Base-by-base conservation (phyloP, 202 grass and related monocot species). In the Tripidium arundinaceum region DNA sequence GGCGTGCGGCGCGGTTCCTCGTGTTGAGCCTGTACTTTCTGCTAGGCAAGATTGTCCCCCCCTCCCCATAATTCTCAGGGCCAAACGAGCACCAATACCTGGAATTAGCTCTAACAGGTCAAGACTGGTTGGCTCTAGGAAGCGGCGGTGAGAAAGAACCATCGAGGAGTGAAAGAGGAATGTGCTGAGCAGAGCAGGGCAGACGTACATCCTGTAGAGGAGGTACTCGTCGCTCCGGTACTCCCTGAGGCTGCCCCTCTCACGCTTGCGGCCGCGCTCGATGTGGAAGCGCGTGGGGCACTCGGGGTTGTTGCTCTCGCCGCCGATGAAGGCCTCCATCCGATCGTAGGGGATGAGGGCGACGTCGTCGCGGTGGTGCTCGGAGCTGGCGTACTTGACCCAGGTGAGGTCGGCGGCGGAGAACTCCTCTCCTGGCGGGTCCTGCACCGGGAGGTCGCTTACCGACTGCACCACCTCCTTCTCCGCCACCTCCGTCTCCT, bases 71-170 rank as follows among this genome's bases (percentile, higher is more conserved):
- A 65, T 97, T 97, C 81, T 97, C 94, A 2, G 94, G 94, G 41
- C 94, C 94, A 81, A 97, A 97, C 16, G 94, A 97, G 61, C 91
- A 97, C 94, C 94, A 97, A 63, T 94, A 97, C 76, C 94, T 97
- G 75, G 63, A 45, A 80, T 40, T 34, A 36, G 64, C 24, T 55
- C 10, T 38, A 7, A 70, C 55, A 52, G 49, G 43, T 63, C 0
- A 64, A 33, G 3, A 70, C 5, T 16, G 1, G 7, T 10, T 43
- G 2, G 13, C 54, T 58, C 54, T 27, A 70, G 11, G 25, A 25
- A 43, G 39, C 26, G 13, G 22, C 6, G 4, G 16, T 7, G 12
- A 24, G 36, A 67, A 67, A 67, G 19, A 39, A 40, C 2, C 65
- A 26, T 26, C 1, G 6, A 26, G 12, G 40, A 69, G 12, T 41